These are phyloP conservation scores for Gymnopilus dilepis DNA, from an alignment of 768 basidiomycete species.

Conservation along the genomic window DNA sequence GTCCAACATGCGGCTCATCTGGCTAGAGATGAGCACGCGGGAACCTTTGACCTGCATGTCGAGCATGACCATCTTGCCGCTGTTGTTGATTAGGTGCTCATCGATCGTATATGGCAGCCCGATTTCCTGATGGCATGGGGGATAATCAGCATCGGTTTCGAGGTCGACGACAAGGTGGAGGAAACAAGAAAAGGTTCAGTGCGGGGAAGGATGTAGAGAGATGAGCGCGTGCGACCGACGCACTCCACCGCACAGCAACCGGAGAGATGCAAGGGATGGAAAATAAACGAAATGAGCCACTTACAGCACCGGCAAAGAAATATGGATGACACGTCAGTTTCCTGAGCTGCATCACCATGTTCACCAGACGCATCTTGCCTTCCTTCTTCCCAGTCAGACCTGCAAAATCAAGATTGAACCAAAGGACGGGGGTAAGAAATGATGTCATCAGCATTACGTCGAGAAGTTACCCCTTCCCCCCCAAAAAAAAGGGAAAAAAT, in stretches of 20 bases:
- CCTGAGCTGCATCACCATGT: conserved; percentile 98
- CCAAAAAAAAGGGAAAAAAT: neutral
- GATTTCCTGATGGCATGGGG: conserved; percentile 59
- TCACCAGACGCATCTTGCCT: conserved; percentile 96
- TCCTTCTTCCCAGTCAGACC: conserved; percentile 97
- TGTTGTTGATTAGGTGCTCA: conserved; percentile 93
- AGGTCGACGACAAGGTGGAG: too few species aligned
- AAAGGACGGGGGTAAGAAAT: neutral
- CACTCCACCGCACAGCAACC: too few species aligned
- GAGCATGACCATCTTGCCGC: conserved; percentile 96
- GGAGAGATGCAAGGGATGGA: too few species aligned
- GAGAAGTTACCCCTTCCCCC: too few species aligned
- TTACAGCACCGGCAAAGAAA: conserved; percentile 82
- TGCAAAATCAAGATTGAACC: conserved; percentile 28
- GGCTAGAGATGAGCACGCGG: conserved; percentile 95
- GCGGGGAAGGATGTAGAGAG: neutral
- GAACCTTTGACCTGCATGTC: conserved; percentile 98
- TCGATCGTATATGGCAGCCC: conserved; percentile 99
- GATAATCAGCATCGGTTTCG: neutral
- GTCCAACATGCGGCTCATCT: conserved; percentile 99
- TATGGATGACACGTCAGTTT: conserved; percentile 93
- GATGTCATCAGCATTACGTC: neutral
- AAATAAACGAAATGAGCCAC: neutral
- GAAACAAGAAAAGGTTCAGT: too few species aligned
- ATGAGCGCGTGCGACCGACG: neutral